Evolutionary conservation across 202 grass and related monocot species (phyloP), one percentile per base, ranked within the genome.

Genomic region (Schoenoplectus triqueter): DNA sequence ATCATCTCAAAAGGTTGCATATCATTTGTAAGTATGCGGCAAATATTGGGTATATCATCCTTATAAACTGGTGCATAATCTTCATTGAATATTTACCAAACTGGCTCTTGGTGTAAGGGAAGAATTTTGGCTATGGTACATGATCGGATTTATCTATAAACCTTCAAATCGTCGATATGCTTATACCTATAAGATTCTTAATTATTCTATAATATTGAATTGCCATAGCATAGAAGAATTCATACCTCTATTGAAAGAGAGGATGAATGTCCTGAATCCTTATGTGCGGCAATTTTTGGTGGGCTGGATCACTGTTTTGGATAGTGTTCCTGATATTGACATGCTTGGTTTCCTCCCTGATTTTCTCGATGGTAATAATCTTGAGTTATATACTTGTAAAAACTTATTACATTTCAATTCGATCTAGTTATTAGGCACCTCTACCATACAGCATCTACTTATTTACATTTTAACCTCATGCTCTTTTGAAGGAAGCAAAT

Each of bases 341-440:
- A 99, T 99, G 97, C 97, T 99, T 86, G 93, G 97, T 87, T 99
- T 99, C 81, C 93, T 99, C 80, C 97, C 97, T 80, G 97, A 99
- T 94, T 99, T 99, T 89, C 97, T 99, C 54, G 97, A 99, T 86
- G 97, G 97, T 82, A 82, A 60, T 49, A 60, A 21, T 73, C 67
- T 39, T 73, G 70, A 52, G 45, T 73, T 73, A 10, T 45, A 51
- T 21, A 17, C n/a, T 71, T 71, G 69, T 15, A 41, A 49, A 15
- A 49, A 71, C 4, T 71, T 41, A 17, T 62, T 62, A 62, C 6
- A 1, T 62, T 62, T 62, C n/a, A 18, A 62, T 62, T 60, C n/a
- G 1, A 62, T 62, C 56, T 17, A 60, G 59, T 18, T 62, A 18
- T 59, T 49, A 49, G 69, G 46, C 42, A 72, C 69, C 69, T 72